phyloP scores from a whole-genome alignment of 2,329 filamentous ascomycete species.

The Botrytis hyacinthi region DNA sequence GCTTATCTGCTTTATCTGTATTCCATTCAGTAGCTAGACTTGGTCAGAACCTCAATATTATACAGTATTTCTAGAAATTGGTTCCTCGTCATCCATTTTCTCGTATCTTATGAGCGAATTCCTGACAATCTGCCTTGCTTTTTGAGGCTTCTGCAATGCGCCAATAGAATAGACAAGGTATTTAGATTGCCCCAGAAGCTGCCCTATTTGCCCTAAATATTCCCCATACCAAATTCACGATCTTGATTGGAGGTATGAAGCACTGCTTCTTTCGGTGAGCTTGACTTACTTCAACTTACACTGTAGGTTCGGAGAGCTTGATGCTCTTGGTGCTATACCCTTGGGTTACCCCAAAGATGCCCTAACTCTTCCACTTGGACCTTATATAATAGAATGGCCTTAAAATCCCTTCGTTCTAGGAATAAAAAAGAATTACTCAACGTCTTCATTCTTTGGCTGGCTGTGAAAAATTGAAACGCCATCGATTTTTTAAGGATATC shows the following conservation, averaged over 20 bases:
- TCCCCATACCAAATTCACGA: background rate
- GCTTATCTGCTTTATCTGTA: background rate
- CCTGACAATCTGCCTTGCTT: background rate
- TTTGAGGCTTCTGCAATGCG: background rate
- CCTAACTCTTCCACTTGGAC: background rate
- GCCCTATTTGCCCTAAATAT: background rate
- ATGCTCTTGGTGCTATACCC: background rate
- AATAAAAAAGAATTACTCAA: background rate
- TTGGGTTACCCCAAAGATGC: background rate
- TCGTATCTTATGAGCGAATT: background rate
- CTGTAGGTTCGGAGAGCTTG: background rate
- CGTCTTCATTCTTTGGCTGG: background rate
- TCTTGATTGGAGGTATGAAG: background rate
- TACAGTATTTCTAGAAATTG: background rate
- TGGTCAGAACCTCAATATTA: background rate
- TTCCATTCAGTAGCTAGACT: background rate
- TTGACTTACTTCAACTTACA: background rate
- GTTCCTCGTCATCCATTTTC: background rate
- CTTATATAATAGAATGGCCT: background rate
- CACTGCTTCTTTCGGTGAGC: background rate
- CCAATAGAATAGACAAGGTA: background rate
- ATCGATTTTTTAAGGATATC: no score
- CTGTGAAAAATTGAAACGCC: background rate
- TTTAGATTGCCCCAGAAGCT: background rate
- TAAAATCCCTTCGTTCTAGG: fast-evolving